phyloP scores from a whole-genome alignment of 495 filamentous ascomycete species.

The Parathielavia appendiculata region DNA sequence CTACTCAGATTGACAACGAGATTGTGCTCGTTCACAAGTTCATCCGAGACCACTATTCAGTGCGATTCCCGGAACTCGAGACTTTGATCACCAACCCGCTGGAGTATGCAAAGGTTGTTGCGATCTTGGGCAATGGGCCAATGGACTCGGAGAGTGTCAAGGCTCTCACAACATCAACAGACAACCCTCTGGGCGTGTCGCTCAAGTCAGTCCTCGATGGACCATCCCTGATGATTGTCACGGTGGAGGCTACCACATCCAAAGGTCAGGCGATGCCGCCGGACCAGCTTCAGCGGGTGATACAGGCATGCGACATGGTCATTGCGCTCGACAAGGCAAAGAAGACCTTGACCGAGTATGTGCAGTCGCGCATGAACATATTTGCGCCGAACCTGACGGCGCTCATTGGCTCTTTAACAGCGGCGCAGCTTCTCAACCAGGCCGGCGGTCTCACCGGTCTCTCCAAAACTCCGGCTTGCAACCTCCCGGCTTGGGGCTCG shows the following conservation, averaged over 20 bases:
- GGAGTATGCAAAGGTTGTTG: conserved; percentile 93
- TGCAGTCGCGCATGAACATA: conserved; percentile 94
- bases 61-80: conserved; percentile 93
- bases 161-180: conserved; percentile 58
- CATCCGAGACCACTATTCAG: conserved; percentile 90
- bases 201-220: conserved; percentile 79
- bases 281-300: conserved; percentile 66
- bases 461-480: conserved; percentile 88
- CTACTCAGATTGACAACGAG: conserved; percentile 85
- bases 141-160: conserved; percentile 82
- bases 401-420: conserved; percentile 88
- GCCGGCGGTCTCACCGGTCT: conserved; percentile 83
- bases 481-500: conserved; percentile 81
- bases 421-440: conserved; percentile 92
- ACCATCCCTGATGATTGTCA: conserved; percentile 88
- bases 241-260: conserved; percentile 89
- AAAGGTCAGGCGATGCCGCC: conserved; percentile 70
- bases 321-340: conserved; percentile 83
- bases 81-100: conserved; percentile 85
- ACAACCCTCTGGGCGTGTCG: conserved; percentile 70
- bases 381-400: conserved; percentile 95
- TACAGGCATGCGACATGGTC: conserved; percentile 80
- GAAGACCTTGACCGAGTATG: conserved; percentile 81
- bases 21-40: conserved; percentile 92
- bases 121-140: conserved; percentile 87